These are phyloP conservation scores for Agapanthus africanus DNA, from an alignment of 106 monocot genomes.

Conservation along the genomic window DNA sequence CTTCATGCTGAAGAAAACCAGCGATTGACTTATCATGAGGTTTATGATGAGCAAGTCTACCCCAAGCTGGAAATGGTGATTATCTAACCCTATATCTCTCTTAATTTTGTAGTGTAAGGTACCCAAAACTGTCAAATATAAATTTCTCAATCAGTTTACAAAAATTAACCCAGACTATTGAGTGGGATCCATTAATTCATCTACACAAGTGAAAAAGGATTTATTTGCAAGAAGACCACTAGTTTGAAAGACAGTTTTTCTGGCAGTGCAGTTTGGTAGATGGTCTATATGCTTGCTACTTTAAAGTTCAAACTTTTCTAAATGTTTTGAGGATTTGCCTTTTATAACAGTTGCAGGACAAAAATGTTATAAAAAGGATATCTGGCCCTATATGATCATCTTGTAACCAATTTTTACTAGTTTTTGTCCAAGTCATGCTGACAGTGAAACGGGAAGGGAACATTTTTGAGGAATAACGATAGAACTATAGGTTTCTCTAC, in stretches of 20 bases:
- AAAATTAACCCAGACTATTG: background rate
- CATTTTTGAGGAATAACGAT: no score
- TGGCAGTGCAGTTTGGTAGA: no score
- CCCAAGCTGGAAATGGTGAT: slow-evolving; percentile 6
- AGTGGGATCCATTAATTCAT: background rate
- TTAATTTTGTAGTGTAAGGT: background rate
- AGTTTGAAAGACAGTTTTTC: no score
- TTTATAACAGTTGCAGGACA: background rate
- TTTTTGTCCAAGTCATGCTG: no score
- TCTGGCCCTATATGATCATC: background rate
- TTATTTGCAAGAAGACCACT: no score
- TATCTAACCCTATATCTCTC: background rate
- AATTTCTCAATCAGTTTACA: background rate
- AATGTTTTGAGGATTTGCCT: background rate
- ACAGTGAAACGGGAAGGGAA: no score
- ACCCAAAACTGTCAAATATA: background rate
- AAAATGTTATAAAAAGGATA: background rate
- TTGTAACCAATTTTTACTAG: background rate
- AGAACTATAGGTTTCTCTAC: no score
- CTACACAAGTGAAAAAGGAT: no score
- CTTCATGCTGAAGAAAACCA: slow-evolving; percentile 10
- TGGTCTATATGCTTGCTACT: no score
- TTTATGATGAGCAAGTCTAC: slow-evolving; percentile 6
- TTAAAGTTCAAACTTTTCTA: no score
- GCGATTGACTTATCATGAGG: slow-evolving; percentile 15